These are phyloP conservation scores for Aspergillus tamarii DNA, from an alignment of 2,329 filamentous ascomycete genomes.

Conservation along the genomic window DNA sequence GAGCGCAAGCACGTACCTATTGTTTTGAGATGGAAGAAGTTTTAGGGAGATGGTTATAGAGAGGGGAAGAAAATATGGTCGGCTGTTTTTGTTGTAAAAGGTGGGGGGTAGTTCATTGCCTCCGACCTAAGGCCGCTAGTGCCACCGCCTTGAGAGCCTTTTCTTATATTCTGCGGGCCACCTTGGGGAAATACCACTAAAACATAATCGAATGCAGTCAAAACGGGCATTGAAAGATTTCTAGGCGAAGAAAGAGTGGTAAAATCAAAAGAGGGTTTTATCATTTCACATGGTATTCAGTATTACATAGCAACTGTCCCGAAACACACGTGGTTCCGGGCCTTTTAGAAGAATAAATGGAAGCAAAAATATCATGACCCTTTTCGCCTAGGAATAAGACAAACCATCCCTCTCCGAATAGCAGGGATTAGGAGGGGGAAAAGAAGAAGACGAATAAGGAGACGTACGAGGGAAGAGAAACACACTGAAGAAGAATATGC, in stretches of 20 bases:
- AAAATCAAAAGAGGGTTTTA: background rate
- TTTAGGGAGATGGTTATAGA: constrained; percentile 16
- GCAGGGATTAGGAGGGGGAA: too few relatives aligned
- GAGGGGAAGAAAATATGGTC: constrained; percentile 26
- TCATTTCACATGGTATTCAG: constrained; percentile 3
- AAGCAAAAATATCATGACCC: background rate
- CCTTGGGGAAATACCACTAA: background rate
- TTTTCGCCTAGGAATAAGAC: background rate
- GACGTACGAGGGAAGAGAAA: background rate
- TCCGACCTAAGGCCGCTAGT: constrained; percentile 26
- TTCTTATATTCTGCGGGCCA: background rate
- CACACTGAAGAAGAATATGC: background rate
- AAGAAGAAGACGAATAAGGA: constrained; percentile 8
- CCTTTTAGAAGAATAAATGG: background rate
- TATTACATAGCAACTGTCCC: constrained; percentile 15
- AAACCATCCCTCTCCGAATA: background rate
- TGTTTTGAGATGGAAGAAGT: constrained; percentile 7
- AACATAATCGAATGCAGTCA: background rate
- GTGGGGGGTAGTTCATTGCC: constrained; percentile 28
- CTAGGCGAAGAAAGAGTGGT: background rate
- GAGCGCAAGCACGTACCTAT: background rate
- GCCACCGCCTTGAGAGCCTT: constrained; percentile 16
- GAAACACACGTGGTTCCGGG: constrained; percentile 8
- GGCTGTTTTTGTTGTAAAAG: constrained; percentile 24
- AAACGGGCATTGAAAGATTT: background rate